These are phyloP conservation scores for Mucor indicus DNA, from an alignment of 371 early-diverging fungal genomes.

Conservation along the genomic window DNA sequence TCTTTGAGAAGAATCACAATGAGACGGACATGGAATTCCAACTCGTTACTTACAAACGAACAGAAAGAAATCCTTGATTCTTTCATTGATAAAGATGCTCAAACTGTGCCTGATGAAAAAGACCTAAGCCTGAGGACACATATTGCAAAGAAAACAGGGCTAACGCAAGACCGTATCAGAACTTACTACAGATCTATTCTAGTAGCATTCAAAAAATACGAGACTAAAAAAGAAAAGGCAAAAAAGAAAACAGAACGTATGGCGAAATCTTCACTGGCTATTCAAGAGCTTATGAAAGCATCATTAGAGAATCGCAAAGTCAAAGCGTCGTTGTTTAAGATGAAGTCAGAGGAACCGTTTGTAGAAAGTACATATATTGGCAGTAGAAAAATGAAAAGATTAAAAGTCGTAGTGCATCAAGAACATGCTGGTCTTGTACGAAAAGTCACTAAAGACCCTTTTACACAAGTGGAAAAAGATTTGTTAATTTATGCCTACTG, in stretches of 20 bases:
- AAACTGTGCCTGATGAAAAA: slow-evolving; percentile 7
- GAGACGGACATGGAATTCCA: background rate
- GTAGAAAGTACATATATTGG: slow-evolving; percentile 14
- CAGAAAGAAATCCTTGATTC: slow-evolving; percentile 8
- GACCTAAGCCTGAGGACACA: background rate
- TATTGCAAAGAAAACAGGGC: background rate
- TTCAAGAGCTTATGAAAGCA: slow-evolving; percentile 8
- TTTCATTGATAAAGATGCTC: slow-evolving; percentile 3
- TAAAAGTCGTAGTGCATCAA: background rate
- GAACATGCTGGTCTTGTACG: background rate
- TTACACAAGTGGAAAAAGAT: slow-evolving; percentile 14
- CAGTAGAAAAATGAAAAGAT: slow-evolving; percentile 9
- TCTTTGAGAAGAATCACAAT: slow-evolving; percentile 5
- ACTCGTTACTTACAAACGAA: background rate
- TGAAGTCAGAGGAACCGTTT: background rate
- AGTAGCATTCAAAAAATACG: background rate
- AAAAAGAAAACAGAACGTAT: background rate
- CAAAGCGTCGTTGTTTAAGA: background rate
- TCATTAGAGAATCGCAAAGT: slow-evolving; percentile 13
- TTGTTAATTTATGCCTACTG: slow-evolving; percentile 7
- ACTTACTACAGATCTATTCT: slow-evolving; percentile 5
- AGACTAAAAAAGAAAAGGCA: background rate
- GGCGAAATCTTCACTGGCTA: background rate
- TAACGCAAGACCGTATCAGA: background rate
- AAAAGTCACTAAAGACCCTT: background rate